A percentile compares a stretch with the other conserved stretches of the same genome.
These are phyloP conservation scores for Vitis cinerea DNA, from an alignment of 164 flowering plant genomes.

Conservation along the genomic window DNA sequence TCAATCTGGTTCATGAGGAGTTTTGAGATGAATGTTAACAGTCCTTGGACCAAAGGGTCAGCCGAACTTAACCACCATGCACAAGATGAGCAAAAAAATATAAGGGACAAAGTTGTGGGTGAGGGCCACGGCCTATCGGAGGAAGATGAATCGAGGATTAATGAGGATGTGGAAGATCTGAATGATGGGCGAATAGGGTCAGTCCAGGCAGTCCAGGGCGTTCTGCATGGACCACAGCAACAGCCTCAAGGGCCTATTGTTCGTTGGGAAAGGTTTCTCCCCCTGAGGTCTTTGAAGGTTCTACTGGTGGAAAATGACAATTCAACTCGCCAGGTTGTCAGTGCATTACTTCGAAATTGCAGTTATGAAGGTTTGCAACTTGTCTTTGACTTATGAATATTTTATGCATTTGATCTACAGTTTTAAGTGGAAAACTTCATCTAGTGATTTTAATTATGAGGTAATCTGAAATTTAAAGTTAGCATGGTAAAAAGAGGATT, in stretches of 20 bases:
- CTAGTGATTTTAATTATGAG: too few species aligned
- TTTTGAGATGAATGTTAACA: constrained; percentile 34
- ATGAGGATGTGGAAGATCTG: constrained; percentile 13
- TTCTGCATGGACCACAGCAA: constrained; percentile 21
- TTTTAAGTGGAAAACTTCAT: too few species aligned
- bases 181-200: constrained; percentile 10
- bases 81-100: constrained; percentile 36
- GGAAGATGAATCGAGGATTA: constrained; percentile 31
- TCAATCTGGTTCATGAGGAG: constrained; percentile 58
- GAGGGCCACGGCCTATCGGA: constrained; percentile 44
- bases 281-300: constrained; percentile 53
- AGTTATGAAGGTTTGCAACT: constrained; percentile 60
- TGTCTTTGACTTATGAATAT: neutral
- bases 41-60: constrained; percentile 27
- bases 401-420: too few species aligned
- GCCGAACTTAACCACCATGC: constrained; percentile 29
- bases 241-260: constrained; percentile 34
- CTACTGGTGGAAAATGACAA: constrained; percentile 73
- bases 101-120: constrained; percentile 38
- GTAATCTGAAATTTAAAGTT: too few species aligned
- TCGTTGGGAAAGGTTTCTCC: constrained; percentile 75
- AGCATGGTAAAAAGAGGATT: too few species aligned
- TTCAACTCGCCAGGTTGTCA: constrained; percentile 74
- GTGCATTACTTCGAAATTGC: constrained; percentile 74
- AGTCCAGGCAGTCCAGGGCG: constrained; percentile 2